Evolutionary conservation across 352 stramenopile species (phyloP).

Genomic region (Pythium biforme): DNA sequence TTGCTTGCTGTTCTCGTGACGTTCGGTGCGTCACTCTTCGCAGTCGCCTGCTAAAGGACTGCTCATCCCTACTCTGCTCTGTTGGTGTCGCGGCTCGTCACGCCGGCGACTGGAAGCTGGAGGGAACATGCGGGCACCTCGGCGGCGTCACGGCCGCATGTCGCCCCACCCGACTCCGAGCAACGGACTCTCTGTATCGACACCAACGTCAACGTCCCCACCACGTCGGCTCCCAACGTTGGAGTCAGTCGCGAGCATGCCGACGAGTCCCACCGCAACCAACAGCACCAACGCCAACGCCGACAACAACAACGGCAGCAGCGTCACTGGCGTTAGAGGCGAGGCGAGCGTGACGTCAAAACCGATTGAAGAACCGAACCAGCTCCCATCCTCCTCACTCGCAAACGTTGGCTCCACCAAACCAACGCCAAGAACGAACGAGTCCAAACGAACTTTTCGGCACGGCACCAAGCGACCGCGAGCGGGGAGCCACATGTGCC

Average conservation of each 20-base stretch:
- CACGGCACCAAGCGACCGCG: slow-evolving; percentile 5
- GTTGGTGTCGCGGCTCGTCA: slow-evolving; percentile 26
- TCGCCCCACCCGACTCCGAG: not conserved
- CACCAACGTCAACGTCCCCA: not conserved
- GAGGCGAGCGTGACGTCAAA: slow-evolving; percentile 21
- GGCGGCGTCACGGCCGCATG: slow-evolving; percentile 11
- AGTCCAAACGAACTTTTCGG: not conserved
- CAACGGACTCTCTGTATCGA: not conserved
- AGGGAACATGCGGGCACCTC: slow-evolving; percentile 10
- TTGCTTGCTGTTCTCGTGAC: slow-evolving; percentile 8
- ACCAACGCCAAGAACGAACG: not conserved
- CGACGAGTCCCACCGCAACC: slow-evolving; percentile 4
- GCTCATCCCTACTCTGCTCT: not conserved
- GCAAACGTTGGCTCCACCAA: not conserved
- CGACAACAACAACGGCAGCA: not conserved
- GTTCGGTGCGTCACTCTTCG: slow-evolving; percentile 24
- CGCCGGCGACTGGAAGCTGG: slow-evolving; percentile 21
- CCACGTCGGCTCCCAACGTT: not conserved
- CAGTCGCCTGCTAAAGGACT: slow-evolving; percentile 8
- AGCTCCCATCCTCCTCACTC: slow-evolving; percentile 1
- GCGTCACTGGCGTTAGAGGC: slow-evolving; percentile 12
- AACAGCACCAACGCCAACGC: not conserved
- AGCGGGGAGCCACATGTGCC: slow-evolving; percentile 1
- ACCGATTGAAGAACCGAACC: slow-evolving; percentile 7
- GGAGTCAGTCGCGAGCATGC: not conserved